phyloP scores from a whole-genome alignment of 2,329 filamentous ascomycete genomes.

The Hymenotorrendiella dingleyae region DNA sequence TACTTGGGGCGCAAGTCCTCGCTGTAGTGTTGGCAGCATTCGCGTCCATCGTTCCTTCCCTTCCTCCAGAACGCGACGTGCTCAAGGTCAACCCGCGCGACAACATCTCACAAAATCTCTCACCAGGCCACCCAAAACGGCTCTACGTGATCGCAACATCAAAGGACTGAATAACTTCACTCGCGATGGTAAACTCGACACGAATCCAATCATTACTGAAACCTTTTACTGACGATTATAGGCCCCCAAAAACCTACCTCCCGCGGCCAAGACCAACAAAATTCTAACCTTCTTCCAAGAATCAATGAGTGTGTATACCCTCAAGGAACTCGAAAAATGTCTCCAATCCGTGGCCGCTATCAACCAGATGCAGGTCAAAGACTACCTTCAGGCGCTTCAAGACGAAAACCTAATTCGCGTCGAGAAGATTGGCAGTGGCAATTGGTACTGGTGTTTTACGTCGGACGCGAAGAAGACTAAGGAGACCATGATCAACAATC shows the following conservation, averaged over 20 bases:
- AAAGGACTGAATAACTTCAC: too few species aligned
- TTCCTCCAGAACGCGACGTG: too few species aligned
- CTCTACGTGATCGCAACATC: too few species aligned
- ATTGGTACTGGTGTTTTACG: conserved; percentile 67
- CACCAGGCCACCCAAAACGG: too few species aligned
- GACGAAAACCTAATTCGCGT: conserved; percentile 57
- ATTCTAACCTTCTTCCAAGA: conserved; percentile 55
- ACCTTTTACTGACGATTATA: conserved; percentile 16
- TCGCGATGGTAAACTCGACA: not conserved
- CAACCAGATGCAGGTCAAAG: conserved; percentile 61
- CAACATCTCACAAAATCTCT: too few species aligned
- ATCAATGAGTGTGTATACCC: conserved; percentile 54
- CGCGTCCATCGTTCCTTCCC: too few species aligned
- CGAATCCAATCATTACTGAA: not conserved
- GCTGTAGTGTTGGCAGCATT: too few species aligned
- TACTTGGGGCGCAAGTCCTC: too few species aligned
- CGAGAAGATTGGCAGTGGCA: conserved; percentile 65
- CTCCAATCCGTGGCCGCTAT: conserved; percentile 56
- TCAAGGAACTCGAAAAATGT: conserved; percentile 63
- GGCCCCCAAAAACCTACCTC: conserved; percentile 49
- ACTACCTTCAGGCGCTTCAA: conserved; percentile 55
- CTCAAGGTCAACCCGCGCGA: too few species aligned
- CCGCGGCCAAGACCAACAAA: conserved; percentile 50
- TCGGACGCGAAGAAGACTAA: conserved; percentile 48
- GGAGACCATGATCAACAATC: conserved; percentile 31